Base-by-base conservation (phyloP, 2,329 filamentous ascomycete species). In the Tolypocladium guangdongense region DNA sequence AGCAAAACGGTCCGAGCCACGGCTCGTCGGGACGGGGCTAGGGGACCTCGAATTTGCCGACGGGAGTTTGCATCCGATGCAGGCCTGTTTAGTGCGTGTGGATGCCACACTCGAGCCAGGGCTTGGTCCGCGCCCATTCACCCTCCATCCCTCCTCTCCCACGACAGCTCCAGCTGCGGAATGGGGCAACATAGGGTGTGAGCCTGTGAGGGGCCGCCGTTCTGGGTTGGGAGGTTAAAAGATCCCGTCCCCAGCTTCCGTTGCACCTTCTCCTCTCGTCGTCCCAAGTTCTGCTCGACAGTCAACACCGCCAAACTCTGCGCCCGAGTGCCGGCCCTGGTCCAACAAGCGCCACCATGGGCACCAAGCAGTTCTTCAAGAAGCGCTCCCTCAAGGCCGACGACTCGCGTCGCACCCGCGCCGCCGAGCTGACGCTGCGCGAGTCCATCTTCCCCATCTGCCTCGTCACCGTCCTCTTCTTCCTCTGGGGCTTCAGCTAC, bases 361-460 rank as follows among this genome's bases (percentile, higher is more conserved):
- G 68, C 20, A 61, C 71, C 60, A 73, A 71, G 43, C 65, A 68
- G 24, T 78, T 77, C 60, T 57, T 76, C 62, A 71, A 68, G 63
- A 65, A 65, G 48, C 70, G 74, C 39, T 74, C 74, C 46, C 71
- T 77, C 57, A 72, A 69, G 57, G 70, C 71, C 56, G 68, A 70
- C 52, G 72, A 76, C 54, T 58, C 67, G 51, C 62, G 66, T 56
- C 64, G 68, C 46, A 77, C 73, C 18, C 69, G 63, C 49, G 73
- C 73, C 1, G 72, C 74, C 10, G 71, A 86, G 65, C 71, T 89
- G 57, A 87, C 83, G 0, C 65, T 88, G 33, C 74, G 82, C 51
- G 76, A 87, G 62, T 88, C 84, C 14, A 74, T 89, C 52, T 78
- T 79, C 59, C 86, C 86, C 3, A 75, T 88, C 47, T 72, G 73